A percentile compares a stretch with the other conserved stretches of the same genome.
These are phyloP conservation scores for Penicillium brevicompactum DNA, from an alignment of 2,329 filamentous ascomycete species.

Conservation along the genomic window DNA sequence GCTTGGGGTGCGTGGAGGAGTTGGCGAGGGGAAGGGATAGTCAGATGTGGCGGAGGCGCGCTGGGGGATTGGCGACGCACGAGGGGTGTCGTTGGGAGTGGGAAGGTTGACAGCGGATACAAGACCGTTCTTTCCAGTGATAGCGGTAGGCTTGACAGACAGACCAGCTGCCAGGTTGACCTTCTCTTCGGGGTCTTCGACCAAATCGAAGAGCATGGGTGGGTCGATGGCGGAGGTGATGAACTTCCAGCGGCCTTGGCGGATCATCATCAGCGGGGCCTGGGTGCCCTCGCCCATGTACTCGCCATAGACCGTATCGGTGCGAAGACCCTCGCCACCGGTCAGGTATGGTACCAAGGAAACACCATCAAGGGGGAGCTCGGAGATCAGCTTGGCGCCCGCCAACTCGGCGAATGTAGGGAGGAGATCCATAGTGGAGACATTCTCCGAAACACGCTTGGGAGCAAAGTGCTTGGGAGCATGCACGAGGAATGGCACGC, in stretches of 20 bases:
- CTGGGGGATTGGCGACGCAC: constrained; percentile 29
- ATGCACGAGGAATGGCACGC: constrained; percentile 84
- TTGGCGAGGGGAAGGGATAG: constrained; percentile 36
- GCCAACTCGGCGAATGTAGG: constrained; percentile 85
- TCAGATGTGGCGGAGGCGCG: constrained; percentile 16
- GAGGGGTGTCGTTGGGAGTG: constrained; percentile 36
- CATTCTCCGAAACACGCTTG: constrained; percentile 77
- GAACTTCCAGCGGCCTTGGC: constrained; percentile 87
- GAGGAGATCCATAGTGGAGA: constrained; percentile 87
- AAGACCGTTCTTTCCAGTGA: constrained; percentile 41
- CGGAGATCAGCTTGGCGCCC: constrained; percentile 67
- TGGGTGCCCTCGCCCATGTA: constrained; percentile 94
- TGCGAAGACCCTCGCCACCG: constrained; percentile 56
- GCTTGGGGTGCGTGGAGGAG: constrained; percentile 44
- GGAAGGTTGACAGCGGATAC: constrained; percentile 27
- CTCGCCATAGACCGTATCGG: constrained; percentile 89
- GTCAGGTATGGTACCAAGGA: constrained; percentile 77
- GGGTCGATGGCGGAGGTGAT: constrained; percentile 82
- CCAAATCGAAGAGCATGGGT: constrained; percentile 80
- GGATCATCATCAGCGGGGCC: constrained; percentile 91
- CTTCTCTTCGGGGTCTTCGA: constrained; percentile 74
- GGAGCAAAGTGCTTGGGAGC: constrained; percentile 75
- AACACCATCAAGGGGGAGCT: constrained; percentile 81
- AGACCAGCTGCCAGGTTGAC: constrained; percentile 61
- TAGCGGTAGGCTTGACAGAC: constrained; percentile 33